Base-by-base conservation (phyloP, 495 filamentous ascomycete genomes). In the Annulohypoxylon bovei region DNA sequence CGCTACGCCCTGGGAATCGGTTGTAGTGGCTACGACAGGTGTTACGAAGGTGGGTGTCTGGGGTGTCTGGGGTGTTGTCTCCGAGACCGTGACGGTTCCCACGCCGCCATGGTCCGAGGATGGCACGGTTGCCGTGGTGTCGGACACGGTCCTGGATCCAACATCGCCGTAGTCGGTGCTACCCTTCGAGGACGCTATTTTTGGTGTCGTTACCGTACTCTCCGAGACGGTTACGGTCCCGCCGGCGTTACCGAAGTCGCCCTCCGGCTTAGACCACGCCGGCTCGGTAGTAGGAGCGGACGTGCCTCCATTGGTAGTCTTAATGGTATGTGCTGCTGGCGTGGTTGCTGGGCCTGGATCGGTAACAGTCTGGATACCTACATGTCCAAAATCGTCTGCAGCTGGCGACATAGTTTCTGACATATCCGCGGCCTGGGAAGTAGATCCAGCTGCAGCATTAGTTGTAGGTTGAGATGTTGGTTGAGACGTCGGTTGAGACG, bases 41-140 rank as follows among this genome's bases (percentile, higher is more conserved):
- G 71, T 60, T 6, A 73, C 64, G 35, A 76, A 77, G 3, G 71
- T 70, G 23, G 65, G 54, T 3, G 57, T 61, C 44, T 35, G 68
- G 9, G 68, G 54, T 4, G 56, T 57, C 42, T 33, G 68, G 5
- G 70, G 9, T 0, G 54, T 67, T 12, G 61, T 69, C 35, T 68
- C 62, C 9, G 55, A 64, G 11, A 66, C 16, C 4, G 55, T 62
- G 22, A 66, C 28, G 7, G 57, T 30, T 14, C 68, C 67, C 2
- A 73, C 65, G 3, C 61, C 53, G 4, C 71, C 71, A 16, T 71
- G 62, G 16, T 71, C 54, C 14, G 61, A 61, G 16, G 46, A 30
- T 25, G 23, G 14, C 9, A 64, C 18, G 14, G 46, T 54, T 16
- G 40, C n/a, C 16, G 9, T 16, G 18, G 35, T 27, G 4, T 37